These are phyloP conservation scores for Boletus fagicola DNA, from an alignment of 768 basidiomycete species.

Conservation along the genomic window DNA sequence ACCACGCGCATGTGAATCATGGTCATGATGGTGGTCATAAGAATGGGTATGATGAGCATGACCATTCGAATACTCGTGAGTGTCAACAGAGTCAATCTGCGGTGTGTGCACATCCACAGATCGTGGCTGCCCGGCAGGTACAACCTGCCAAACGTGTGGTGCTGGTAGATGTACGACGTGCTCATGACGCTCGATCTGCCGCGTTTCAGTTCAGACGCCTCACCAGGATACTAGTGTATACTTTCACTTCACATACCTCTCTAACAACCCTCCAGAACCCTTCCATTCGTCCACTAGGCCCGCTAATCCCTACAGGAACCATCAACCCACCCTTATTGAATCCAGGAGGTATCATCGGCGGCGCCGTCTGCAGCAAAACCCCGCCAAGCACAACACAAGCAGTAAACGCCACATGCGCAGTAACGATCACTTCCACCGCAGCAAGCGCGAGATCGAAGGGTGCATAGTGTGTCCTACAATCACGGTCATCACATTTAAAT, in stretches of 20 bases:
- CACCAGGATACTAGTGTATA: neutral
- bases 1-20: neutral
- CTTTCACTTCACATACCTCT: slow-evolving; percentile 51
- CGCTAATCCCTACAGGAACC: slow-evolving; percentile 4
- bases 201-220: neutral
- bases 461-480: slow-evolving; percentile 52
- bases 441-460: slow-evolving; percentile 86
- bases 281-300: slow-evolving; percentile 67
- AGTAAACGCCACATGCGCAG: slow-evolving; percentile 81
- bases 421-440: slow-evolving; percentile 68
- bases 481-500: neutral
- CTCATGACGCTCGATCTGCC: slow-evolving; percentile 78
- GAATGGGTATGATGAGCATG: slow-evolving; percentile 7
- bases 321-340: slow-evolving; percentile 14
- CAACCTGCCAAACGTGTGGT: slow-evolving; percentile 88
- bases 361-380: slow-evolving; percentile 87
- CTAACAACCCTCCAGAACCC: slow-evolving; percentile 76
- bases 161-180: slow-evolving; percentile 79
- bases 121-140: slow-evolving; percentile 39
- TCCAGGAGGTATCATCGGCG: slow-evolving; percentile 35
- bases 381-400: slow-evolving; percentile 82
- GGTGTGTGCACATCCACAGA: slow-evolving; percentile 2
- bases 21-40: slow-evolving; percentile 14
- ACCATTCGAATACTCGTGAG: slow-evolving; percentile 8
- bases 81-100: neutral